Base-by-base conservation (phyloP, 208 protist genomes). In the Strigomonas culicis region DNA sequence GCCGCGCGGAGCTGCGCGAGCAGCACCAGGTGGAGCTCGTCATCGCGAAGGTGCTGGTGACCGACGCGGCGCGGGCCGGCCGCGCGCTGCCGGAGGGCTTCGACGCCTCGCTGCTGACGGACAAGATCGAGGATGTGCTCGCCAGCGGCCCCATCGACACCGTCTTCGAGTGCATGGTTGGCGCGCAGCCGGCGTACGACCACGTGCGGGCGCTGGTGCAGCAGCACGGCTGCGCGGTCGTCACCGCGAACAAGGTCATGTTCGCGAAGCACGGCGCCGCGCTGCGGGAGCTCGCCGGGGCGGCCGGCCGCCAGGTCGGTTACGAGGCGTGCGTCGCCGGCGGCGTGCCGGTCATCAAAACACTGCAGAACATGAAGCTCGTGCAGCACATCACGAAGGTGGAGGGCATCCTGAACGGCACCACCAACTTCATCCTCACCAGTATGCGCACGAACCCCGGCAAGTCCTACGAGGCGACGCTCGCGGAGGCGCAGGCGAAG, bases 171-270 rank as follows among this genome's bases (percentile, higher is more conserved):
- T 69, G 67, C 22, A 70, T 44, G 0, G 76, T 78, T 15, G 76
- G 68, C 17, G 72, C 72, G 68, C 55, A 76, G 51, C 75, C 75
- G 4, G 59, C 72, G 15, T 52, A 72, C 55, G 55, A 61, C 30
- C 74, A 74, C 43, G 52, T 77, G n/a, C 63, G 53, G 34, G 43
- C 60, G 22, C 59, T 68, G n/a, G 63, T 75, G 25, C 52, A 65
- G 32, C 63, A 77, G 25, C 63, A 72, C 52, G 68, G 41, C 27
- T 75, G 65, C 68, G 62, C 76, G 3, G 66, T 78, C 8, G 63
- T 75, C 15, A 78, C 76, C 15, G 71, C 72, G n/a, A 78, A 77
- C 41, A 75, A 78, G 30, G 71, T 75, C 4, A 78, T 78, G 76
- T 74, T 75, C 34, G 72, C 68, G 1, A 57, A 63, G 21, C 58